These are phyloP conservation scores for Neofusicoccum sp. DNA, from an alignment of 2,329 filamentous ascomycete species.

Conservation along the genomic window DNA sequence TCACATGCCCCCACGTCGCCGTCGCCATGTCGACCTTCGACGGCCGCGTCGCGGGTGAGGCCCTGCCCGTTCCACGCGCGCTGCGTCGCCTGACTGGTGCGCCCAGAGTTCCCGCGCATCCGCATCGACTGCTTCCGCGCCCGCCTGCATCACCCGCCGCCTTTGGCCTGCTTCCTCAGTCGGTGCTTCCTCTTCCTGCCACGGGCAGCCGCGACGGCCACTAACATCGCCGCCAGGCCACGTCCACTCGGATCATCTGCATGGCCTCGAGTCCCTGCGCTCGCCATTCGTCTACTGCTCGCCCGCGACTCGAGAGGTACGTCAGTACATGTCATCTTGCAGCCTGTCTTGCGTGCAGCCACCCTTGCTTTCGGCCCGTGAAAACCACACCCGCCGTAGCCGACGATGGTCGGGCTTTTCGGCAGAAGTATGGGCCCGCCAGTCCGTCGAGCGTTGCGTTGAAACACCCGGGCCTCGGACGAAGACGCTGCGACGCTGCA, in stretches of 20 bases:
- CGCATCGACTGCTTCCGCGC: constrained; percentile 80
- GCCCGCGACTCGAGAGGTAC: constrained; percentile 71
- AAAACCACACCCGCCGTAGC: constrained; percentile 2
- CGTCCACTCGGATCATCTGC: constrained; percentile 87
- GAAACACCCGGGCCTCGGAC: constrained; percentile 6
- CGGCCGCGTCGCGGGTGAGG: constrained; percentile 59
- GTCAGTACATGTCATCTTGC: constrained; percentile 17
- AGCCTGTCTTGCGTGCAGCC: constrained; percentile 7
- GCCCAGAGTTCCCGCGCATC: constrained; percentile 75
- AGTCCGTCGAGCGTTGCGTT: no score
- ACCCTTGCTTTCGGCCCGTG: constrained; percentile 8
- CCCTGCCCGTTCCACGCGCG: not conserved
- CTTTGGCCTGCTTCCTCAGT: constrained; percentile 80
- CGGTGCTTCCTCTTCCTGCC: constrained; percentile 8
- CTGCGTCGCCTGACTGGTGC: constrained; percentile 6
- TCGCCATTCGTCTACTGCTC: constrained; percentile 92
- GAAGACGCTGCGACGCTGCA: not conserved
- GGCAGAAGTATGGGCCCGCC: no score
- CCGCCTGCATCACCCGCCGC: constrained; percentile 57
- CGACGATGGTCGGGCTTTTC: constrained; percentile 1
- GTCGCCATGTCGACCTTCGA: constrained; percentile 74
- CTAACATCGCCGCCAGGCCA: constrained; percentile 54
- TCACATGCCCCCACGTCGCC: constrained; percentile 17
- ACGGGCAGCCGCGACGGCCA: not conserved
- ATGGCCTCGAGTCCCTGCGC: constrained; percentile 74